A percentile compares a stretch with the other conserved stretches of the same genome.
Conservation (phyloP, 768 basidiomycete genomes). For the Trametes cingulata region DNA sequence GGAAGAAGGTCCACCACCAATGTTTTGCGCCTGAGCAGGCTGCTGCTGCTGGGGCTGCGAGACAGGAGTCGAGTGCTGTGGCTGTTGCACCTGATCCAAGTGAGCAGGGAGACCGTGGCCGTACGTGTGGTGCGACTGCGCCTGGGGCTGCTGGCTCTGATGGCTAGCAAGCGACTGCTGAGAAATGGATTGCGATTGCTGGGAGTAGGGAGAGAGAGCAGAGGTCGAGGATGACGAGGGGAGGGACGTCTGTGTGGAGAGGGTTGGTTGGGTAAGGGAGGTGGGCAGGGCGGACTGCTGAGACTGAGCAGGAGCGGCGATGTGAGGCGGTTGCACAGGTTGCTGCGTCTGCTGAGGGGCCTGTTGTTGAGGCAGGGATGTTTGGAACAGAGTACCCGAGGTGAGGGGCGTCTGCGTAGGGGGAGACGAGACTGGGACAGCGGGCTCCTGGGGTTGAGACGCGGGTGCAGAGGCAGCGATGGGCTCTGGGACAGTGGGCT, state of each 20-base stretch:
- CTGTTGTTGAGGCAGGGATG: slow-evolving; percentile 20
- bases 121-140: slow-evolving; percentile 48
- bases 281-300: slow-evolving; percentile 23
- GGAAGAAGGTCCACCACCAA: slow-evolving; percentile 47
- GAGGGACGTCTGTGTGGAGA: slow-evolving; percentile 28
- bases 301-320: slow-evolving; percentile 22
- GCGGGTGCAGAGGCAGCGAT: slow-evolving; percentile 19
- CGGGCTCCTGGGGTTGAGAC: slow-evolving; percentile 19
- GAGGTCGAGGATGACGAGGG: slow-evolving; percentile 32
- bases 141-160: slow-evolving; percentile 23
- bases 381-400: slow-evolving; percentile 25
- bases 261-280: slow-evolving; percentile 30
- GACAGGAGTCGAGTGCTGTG: slow-evolving; percentile 38
- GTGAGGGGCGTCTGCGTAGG: slow-evolving; percentile 36
- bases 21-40: slow-evolving; percentile 34
- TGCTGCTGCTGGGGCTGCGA: slow-evolving; percentile 32
- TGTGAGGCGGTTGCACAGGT: slow-evolving; percentile 31
- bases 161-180: slow-evolving; percentile 27
- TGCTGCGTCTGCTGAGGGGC: slow-evolving; percentile 32
- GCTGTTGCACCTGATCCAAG: slow-evolving; percentile 57
- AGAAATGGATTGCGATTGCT: slow-evolving; percentile 28
- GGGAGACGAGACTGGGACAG: slow-evolving; percentile 27
- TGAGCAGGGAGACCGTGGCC: slow-evolving; percentile 65
- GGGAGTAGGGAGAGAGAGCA: slow-evolving; percentile 34
- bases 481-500: slow-evolving; percentile 28